Conservation (phyloP, 78 protist genomes). For the Polysphondylium violaceum region DNA sequence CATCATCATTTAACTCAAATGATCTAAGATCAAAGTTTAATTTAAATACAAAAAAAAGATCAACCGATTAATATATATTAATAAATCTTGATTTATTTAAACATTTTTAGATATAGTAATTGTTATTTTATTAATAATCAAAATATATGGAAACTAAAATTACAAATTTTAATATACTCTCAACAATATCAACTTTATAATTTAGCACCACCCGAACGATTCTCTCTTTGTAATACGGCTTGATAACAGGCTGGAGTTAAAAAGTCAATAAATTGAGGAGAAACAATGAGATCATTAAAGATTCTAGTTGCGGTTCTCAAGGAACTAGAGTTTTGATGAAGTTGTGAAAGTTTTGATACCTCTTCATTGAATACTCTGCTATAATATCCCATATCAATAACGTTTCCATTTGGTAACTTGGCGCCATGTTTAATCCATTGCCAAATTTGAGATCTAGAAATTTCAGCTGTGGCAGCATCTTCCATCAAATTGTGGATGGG, state of each 20-base stretch:
- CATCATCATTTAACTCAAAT: no score
- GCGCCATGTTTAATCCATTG: slow-evolving; percentile 81
- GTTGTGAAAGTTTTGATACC: neutral
- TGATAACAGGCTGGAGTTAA: slow-evolving; percentile 56
- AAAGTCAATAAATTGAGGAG: slow-evolving; percentile 59
- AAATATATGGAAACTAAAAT: no score
- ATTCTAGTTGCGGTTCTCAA: slow-evolving; percentile 8
- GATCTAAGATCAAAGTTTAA: no score
- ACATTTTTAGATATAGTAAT: no score
- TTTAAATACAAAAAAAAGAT: no score
- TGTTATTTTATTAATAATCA: no score
- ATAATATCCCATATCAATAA: slow-evolving; percentile 4
- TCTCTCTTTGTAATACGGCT: slow-evolving; percentile 7
- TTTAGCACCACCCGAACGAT: neutral
- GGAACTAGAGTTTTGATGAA: neutral
- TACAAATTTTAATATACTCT: no score
- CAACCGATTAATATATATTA: no score
- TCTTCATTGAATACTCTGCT: slow-evolving; percentile 5
- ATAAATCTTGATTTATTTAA: no score
- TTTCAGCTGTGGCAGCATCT: slow-evolving; percentile 91
- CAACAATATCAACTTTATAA: no score
- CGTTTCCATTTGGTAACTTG: slow-evolving; percentile 18
- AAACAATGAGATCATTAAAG: slow-evolving; percentile 25
- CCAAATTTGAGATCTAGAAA: slow-evolving; percentile 87
- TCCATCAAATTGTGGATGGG: slow-evolving; percentile 84